Evolutionary conservation across 176 grass and related monocot species (phyloP), one percentile per base, ranked within the genome.

Genomic region (Oropetium thomaeum): DNA sequence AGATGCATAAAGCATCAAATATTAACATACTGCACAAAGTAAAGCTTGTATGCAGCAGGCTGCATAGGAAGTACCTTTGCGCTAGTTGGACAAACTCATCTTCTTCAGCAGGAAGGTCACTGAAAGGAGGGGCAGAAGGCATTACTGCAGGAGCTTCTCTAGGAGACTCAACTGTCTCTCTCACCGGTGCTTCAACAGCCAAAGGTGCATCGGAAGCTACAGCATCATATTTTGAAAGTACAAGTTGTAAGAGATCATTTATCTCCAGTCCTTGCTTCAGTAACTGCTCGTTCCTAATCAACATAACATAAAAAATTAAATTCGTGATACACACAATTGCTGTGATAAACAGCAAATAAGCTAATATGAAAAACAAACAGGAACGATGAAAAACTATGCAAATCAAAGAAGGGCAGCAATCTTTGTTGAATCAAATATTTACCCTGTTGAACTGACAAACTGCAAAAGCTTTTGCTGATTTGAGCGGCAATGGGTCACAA

Each of bases 391-490:
- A 49, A 12, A 62, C 3, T 11, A 58, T 67, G 7, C 27, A 66
- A 10, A 35, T 48, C 57, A 77, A 81, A 54, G 20, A 65, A 51
- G 9, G n/a, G 5, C 8, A 14, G 8, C 58, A 55, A 33, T 47
- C 63, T 26, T 71, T 34, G 40, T 25, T 69, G 43, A 69, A 66
- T 39, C 29, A 68, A 61, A 68, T 53, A 34, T 28, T 93, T 92
- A 94, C 96, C 86, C 86, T 79, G 87, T 92, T 19, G 91, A 86
- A 80, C 74, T 90, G 52, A 98, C 72, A 67, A 94, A 87, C 69
- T 98, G 71, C 86, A 98, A 81, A 73, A 98, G 43, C 60, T 83
- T 90, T 73, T 89, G 82, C 55, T 94, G 91, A 81, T 94, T 90
- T 63, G 89, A 69, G 23, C 82, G 88, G 63, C 89, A 98, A 49